phyloP scores from a whole-genome alignment of 768 basidiomycete genomes.

The Lentinula lateritia region DNA sequence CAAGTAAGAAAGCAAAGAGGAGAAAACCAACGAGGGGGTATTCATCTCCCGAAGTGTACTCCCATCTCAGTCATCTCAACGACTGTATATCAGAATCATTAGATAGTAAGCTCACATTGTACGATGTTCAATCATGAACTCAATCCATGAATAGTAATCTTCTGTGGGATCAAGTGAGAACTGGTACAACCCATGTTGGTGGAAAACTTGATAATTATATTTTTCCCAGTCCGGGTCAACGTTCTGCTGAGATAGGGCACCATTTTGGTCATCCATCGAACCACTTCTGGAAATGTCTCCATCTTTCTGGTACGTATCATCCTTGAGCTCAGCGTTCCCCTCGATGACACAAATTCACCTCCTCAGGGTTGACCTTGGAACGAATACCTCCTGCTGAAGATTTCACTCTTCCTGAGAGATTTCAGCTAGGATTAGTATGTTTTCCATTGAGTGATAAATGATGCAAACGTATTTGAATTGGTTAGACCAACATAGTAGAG shows the following conservation, averaged over 20 bases:
- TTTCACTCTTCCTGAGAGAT: constrained; percentile 48
- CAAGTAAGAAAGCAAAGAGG: constrained; percentile 12
- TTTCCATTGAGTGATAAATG: not conserved
- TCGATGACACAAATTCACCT: not conserved
- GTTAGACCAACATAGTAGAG: constrained; percentile 70
- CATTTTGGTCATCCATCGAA: constrained; percentile 80
- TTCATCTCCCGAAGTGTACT: constrained; percentile 46
- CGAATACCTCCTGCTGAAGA: constrained; percentile 56
- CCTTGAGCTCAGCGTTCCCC: not conserved
- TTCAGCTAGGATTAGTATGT: constrained; percentile 63
- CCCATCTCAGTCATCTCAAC: constrained; percentile 42
- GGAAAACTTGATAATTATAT: not conserved
- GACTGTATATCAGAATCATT: constrained; percentile 50
- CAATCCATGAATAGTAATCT: constrained; percentile 46
- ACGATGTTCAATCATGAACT: not conserved
- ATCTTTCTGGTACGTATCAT: constrained; percentile 46
- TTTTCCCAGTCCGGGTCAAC: constrained; percentile 54
- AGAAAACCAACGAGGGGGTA: constrained; percentile 37
- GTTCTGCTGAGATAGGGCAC: constrained; percentile 59
- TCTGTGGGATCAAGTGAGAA: constrained; percentile 80
- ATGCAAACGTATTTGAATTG: not conserved
- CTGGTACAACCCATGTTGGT: not conserved
- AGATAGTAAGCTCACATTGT: constrained; percentile 43
- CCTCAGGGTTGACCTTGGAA: constrained; percentile 50
- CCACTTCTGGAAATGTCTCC: constrained; percentile 76